These are phyloP conservation scores for Komagataella pastoris DNA, from an alignment of 805 yeast species.

Conservation along the genomic window DNA sequence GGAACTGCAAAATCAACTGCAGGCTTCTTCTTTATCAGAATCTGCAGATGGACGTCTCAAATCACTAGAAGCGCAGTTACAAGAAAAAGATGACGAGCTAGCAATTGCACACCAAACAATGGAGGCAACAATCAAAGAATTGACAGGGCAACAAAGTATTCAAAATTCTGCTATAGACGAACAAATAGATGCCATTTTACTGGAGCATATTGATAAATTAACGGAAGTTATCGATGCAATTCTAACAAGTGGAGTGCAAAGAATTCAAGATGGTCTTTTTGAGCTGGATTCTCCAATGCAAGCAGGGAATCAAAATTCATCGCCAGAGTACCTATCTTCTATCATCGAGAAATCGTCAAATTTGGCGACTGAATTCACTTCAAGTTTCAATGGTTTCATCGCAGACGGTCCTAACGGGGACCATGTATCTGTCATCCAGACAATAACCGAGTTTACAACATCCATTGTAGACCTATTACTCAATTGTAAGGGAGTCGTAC, in stretches of 20 bases:
- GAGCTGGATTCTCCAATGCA: constrained; percentile 71
- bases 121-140: constrained; percentile 54
- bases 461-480: constrained; percentile 49
- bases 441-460: constrained; percentile 50
- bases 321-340: constrained; percentile 57
- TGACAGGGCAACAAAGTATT: constrained; percentile 34
- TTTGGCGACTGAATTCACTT: constrained; percentile 68
- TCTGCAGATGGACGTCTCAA: constrained; percentile 10
- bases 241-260: constrained; percentile 50
- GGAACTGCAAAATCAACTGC: constrained; percentile 26
- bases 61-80: constrained; percentile 30
- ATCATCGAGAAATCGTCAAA: constrained; percentile 58
- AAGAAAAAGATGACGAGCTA: constrained; percentile 63
- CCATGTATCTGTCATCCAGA: constrained; percentile 46
- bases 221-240: constrained; percentile 53
- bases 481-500: constrained; percentile 56
- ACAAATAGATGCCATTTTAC: constrained; percentile 39
- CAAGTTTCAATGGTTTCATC: constrained; percentile 57
- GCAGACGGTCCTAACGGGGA: constrained; percentile 66
- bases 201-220: constrained; percentile 34
- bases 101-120: constrained; percentile 70
- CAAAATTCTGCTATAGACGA: constrained; percentile 41
- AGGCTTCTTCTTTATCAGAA: constrained; percentile 9
- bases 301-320: constrained; percentile 66
- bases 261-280: constrained; percentile 59